Percentiles rank a stretch among this genome's conserved stretches.
Conservation (phyloP, 2,329 filamentous ascomycete genomes). For the Fusarium buxicola region DNA sequence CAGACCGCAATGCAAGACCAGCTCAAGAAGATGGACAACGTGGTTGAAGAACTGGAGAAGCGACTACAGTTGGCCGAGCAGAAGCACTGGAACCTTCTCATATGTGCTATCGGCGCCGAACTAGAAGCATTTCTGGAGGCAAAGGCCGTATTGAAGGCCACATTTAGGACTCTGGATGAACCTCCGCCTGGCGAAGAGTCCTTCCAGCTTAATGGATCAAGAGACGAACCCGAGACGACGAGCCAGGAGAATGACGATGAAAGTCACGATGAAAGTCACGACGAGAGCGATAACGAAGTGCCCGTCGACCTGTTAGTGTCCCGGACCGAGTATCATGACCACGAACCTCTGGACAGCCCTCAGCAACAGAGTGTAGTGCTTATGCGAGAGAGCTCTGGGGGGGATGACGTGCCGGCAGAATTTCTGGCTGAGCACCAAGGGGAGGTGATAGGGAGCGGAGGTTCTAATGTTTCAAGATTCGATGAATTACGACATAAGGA, state of each 20-base stretch:
- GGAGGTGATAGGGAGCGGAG: slow-evolving; percentile 20
- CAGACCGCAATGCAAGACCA: slow-evolving; percentile 59
- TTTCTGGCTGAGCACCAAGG: slow-evolving; percentile 60
- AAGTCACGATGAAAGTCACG: slow-evolving; percentile 35
- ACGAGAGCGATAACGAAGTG: slow-evolving; percentile 57
- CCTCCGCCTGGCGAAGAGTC: slow-evolving; percentile 13
- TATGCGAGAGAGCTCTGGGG: slow-evolving; percentile 51
- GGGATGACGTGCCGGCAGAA: slow-evolving; percentile 63
- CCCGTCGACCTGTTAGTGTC: slow-evolving; percentile 56
- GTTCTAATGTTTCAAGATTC: slow-evolving; percentile 10
- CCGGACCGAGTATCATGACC: slow-evolving; percentile 44
- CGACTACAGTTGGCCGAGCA: slow-evolving; percentile 67
- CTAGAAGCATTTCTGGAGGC: slow-evolving; percentile 74
- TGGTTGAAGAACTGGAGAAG: slow-evolving; percentile 66
- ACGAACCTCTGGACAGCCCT: slow-evolving; percentile 26
- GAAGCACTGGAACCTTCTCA: slow-evolving; percentile 78
- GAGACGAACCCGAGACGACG: slow-evolving; percentile 1
- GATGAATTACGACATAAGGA: slow-evolving; percentile 27
- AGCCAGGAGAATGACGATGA: slow-evolving; percentile 20
- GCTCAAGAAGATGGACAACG: slow-evolving; percentile 66
- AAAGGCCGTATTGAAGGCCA: slow-evolving; percentile 61
- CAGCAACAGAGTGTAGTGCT: slow-evolving; percentile 27
- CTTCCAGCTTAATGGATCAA: slow-evolving; percentile 1
- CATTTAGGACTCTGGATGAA: slow-evolving; percentile 26
- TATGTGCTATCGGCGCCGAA: slow-evolving; percentile 81